These are phyloP conservation scores for Globisporangium echinulatum DNA, from an alignment of 352 stramenopile species.

Conservation along the genomic window DNA sequence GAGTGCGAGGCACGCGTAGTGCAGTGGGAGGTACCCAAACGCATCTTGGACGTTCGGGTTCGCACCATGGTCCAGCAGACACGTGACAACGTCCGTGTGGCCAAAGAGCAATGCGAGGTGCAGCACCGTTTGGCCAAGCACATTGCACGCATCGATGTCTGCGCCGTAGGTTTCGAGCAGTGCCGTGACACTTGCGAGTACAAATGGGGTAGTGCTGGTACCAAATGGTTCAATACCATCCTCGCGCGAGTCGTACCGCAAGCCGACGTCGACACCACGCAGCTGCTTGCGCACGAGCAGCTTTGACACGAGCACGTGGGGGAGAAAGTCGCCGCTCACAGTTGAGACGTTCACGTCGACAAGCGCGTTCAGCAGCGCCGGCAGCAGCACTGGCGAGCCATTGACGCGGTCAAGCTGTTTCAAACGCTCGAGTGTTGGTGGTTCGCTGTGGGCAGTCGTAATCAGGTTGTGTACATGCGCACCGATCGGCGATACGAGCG, in stretches of 20 bases:
- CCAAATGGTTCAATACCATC: too few species aligned
- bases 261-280: slow-evolving; percentile 49
- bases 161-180: slow-evolving; percentile 31
- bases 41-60: slow-evolving; percentile 56
- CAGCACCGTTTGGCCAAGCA: slow-evolving; percentile 51
- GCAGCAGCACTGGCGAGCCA: too few species aligned
- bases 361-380: slow-evolving; percentile 26
- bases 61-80: slow-evolving; percentile 35
- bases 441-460: slow-evolving; percentile 4
- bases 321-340: slow-evolving; percentile 44
- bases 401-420: too few species aligned
- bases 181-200: slow-evolving; percentile 17
- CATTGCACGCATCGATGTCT: slow-evolving; percentile 55
- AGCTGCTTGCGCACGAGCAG: slow-evolving; percentile 37
- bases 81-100: slow-evolving; percentile 28
- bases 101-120: slow-evolving; percentile 66
- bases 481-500: slow-evolving; percentile 25
- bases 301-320: slow-evolving; percentile 58
- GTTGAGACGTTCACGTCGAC: slow-evolving; percentile 64
- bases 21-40: slow-evolving; percentile 50
- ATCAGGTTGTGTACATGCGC: slow-evolving; percentile 13
- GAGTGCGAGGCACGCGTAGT: slow-evolving; percentile 65
- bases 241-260: slow-evolving; percentile 41
- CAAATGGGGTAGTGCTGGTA: not conserved
- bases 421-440: not conserved